Evolutionary conservation across 768 basidiomycete species (phyloP).

Genomic region (Kwoniella pini): DNA sequence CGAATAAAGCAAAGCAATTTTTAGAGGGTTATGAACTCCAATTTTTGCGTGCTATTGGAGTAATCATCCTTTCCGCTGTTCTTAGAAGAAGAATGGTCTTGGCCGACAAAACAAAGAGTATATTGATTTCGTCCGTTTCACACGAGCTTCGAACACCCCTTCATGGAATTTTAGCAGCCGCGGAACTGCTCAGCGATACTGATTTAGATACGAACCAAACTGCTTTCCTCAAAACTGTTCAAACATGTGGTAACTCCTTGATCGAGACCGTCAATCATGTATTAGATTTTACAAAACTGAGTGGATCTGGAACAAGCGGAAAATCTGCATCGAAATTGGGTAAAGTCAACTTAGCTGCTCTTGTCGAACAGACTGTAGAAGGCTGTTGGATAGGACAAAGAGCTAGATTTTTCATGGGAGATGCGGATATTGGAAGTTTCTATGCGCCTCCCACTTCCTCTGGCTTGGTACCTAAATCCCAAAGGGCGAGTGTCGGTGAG

Average conservation of each 20-base stretch:
- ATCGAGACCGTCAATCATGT: constrained; percentile 98
- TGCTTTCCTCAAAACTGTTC: constrained; percentile 88
- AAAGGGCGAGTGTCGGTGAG: constrained; percentile 53
- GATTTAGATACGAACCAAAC: constrained; percentile 74
- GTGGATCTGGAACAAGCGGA: constrained; percentile 61
- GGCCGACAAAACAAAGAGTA: constrained; percentile 82
- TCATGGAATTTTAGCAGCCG: constrained; percentile 89
- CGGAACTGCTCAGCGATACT: constrained; percentile 85
- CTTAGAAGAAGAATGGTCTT: constrained; percentile 89
- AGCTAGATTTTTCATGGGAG: constrained; percentile 69
- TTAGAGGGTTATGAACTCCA: constrained; percentile 65
- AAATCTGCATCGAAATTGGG: constrained; percentile 59
- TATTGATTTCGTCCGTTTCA: constrained; percentile 42
- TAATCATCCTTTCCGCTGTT: constrained; percentile 89
- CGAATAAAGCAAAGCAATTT: constrained; percentile 75
- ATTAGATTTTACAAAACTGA: constrained; percentile 91
- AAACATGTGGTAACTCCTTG: constrained; percentile 91
- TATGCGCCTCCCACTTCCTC: constrained; percentile 76
- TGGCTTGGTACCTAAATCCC: constrained; percentile 43
- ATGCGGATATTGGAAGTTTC: constrained; percentile 85
- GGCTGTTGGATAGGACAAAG: constrained; percentile 92
- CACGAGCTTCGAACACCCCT: constrained; percentile 66
- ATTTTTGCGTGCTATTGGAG: constrained; percentile 86
- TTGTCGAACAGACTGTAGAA: constrained; percentile 62
- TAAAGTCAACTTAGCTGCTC: constrained; percentile 55